Evolutionary conservation across 345 rosid genomes (phyloP), one percentile per base, ranked within the genome.

Genomic region (Mangifera indica): DNA sequence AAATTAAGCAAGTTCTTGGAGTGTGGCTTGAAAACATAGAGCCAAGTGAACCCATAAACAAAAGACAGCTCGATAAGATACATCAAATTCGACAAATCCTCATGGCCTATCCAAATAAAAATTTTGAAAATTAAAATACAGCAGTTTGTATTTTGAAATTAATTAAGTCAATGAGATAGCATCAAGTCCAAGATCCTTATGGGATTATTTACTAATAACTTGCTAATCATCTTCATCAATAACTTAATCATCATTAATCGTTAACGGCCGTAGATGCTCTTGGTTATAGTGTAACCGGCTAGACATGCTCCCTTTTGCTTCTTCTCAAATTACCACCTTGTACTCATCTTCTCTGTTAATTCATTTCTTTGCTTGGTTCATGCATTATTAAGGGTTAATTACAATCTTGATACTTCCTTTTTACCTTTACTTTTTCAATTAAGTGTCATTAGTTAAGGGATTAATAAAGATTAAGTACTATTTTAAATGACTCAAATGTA

Each of bases 81-180:
- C 88, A 84, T 63, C 81, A 73, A 71, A 81, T 72, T 81, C 87
- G 88, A 86, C 90, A 85, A 86, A 79, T 61, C 77, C 80, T 75
- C 81, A 49, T 15, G 52, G 74, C 21, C n/a, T 11, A 11, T 13
- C 52, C 22, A 29, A 29, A 29, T 29, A 29, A 29, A n/a, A 29
- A 29, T 29, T 29, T 29, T 29, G 3, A 29, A 29, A 29, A 29
- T 1, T 29, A 29, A 1, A 29, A 29, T n/a, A n/a, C n/a, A n/a
- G n/a, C n/a, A n/a, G n/a, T n/a, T 29, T 29, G 3, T 29, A 29
- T 29, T 29, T 29, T 29, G 32, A 29, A 29, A 29, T n/a, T 26
- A 34, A 37, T 5, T 17, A 32, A 72, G 76, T 71, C 74, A 76
- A 74, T 40, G 60, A 63, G 20, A 11, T 14, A 46, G 82, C 82